Evolutionary conservation across 2,329 filamentous ascomycete species (phyloP).

Genomic region (Pyricularia sp.): DNA sequence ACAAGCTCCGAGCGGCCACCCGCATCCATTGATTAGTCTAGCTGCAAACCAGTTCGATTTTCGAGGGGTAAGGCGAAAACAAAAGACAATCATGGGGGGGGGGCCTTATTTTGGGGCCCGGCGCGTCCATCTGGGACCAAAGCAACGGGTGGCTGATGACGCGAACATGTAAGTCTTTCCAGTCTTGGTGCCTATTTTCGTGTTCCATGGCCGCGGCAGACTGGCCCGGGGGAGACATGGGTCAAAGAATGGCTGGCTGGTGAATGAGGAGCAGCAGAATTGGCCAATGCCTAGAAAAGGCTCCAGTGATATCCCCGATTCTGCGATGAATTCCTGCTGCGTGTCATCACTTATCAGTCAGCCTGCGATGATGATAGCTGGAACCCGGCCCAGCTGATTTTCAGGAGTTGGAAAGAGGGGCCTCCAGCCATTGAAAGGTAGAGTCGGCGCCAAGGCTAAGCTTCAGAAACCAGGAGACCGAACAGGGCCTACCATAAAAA

Average conservation of each 20-base stretch:
- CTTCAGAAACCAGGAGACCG: neutral
- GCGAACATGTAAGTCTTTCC: conserved; percentile 1
- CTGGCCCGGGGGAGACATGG: neutral
- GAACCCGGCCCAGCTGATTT: neutral
- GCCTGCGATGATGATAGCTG: neutral
- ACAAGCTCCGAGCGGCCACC: neutral
- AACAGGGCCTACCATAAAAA: neutral
- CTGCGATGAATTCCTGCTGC: neutral
- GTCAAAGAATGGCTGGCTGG: neutral
- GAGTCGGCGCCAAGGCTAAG: neutral
- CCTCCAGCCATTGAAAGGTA: neutral
- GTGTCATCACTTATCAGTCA: neutral
- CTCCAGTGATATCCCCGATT: neutral
- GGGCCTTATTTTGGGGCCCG: no score
- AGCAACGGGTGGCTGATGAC: neutral
- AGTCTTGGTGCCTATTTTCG: neutral
- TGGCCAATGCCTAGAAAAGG: neutral
- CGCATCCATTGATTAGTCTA: neutral
- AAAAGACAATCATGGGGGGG: neutral
- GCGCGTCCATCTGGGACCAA: neutral
- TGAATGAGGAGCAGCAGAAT: neutral
- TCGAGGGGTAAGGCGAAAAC: neutral
- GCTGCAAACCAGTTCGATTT: neutral
- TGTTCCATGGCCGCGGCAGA: neutral
- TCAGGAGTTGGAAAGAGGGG: neutral